Percentiles rank a stretch among this genome's conserved stretches.
Evolutionary conservation across 306 rosid genomes (phyloP).

Genomic region (Fagus sylvatica): DNA sequence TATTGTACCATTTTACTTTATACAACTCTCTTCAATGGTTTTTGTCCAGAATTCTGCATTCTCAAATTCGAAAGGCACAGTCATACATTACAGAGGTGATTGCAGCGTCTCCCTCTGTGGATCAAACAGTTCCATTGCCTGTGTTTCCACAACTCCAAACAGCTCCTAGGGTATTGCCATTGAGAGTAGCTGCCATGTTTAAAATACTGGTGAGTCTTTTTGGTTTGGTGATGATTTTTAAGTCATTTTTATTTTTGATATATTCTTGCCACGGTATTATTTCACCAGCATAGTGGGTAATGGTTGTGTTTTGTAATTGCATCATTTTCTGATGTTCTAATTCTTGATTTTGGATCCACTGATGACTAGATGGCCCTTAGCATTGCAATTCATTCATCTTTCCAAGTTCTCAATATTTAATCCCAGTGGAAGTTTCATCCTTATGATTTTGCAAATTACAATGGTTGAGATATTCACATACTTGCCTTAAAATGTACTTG

Average conservation of each 20-base stretch:
- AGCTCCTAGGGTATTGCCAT: slow-evolving; percentile 61
- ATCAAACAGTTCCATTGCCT: slow-evolving; percentile 40
- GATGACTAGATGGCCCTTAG: background rate
- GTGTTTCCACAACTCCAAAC: slow-evolving; percentile 69
- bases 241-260: background rate
- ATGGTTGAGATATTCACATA: background rate
- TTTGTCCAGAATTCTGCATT: slow-evolving; percentile 63
- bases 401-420: background rate
- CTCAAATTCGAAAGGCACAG: slow-evolving; percentile 66
- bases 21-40: slow-evolving; percentile 2
- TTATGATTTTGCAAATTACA: background rate
- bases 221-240: slow-evolving; percentile 6
- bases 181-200: slow-evolving; percentile 78
- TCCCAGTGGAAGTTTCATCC: background rate
- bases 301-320: slow-evolving; percentile 8
- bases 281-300: slow-evolving; percentile 13
- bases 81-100: slow-evolving; percentile 63
- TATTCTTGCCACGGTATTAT: slow-evolving; percentile 15
- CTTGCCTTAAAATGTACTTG: background rate
- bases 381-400: background rate
- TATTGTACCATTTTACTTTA: slow-evolving; percentile 11
- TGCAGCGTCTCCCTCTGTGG: slow-evolving; percentile 60
- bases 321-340: background rate
- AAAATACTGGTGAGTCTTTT: slow-evolving; percentile 81
- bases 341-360: background rate